These are phyloP conservation scores for Salix arbutifolia DNA, from an alignment of 345 rosid genomes.

Conservation along the genomic window DNA sequence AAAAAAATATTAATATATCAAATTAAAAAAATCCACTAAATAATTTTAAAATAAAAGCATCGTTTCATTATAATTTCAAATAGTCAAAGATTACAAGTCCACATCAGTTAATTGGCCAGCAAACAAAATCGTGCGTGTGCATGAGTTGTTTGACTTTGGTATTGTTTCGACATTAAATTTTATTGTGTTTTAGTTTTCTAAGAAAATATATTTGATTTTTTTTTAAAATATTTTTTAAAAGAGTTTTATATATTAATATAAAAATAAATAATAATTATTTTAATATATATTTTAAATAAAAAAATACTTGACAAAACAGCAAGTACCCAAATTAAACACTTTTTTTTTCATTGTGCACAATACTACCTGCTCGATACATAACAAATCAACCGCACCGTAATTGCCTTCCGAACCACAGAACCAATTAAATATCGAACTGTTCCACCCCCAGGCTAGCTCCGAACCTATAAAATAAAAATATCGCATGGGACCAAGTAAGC, in stretches of 20 bases:
- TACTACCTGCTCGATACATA: conserved; percentile 3
- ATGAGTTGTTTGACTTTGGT: background rate
- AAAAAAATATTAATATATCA: no score
- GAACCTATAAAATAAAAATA: background rate
- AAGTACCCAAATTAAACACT: no score
- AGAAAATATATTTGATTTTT: no score
- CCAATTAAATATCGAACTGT: background rate
- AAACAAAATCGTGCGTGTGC: background rate
- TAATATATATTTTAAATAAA: no score
- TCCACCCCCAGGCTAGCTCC: background rate
- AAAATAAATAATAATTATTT: background rate
- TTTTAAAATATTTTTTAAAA: no score
- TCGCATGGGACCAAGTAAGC: background rate
- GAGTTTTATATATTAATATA: no score
- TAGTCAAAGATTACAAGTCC: background rate
- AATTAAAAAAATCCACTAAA: no score
- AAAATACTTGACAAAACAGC: no score
- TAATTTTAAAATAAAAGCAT: no score
- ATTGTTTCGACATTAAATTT: no score
- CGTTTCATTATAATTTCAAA: no score
- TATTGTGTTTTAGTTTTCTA: no score
- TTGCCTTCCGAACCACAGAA: background rate
- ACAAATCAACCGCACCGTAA: background rate
- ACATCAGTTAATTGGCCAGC: background rate
- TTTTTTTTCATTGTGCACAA: background rate